A percentile compares a stretch with the other conserved stretches of the same genome.
phyloP scores from a whole-genome alignment of 2,329 filamentous ascomycete species.

The Colletotrichum sp. region DNA sequence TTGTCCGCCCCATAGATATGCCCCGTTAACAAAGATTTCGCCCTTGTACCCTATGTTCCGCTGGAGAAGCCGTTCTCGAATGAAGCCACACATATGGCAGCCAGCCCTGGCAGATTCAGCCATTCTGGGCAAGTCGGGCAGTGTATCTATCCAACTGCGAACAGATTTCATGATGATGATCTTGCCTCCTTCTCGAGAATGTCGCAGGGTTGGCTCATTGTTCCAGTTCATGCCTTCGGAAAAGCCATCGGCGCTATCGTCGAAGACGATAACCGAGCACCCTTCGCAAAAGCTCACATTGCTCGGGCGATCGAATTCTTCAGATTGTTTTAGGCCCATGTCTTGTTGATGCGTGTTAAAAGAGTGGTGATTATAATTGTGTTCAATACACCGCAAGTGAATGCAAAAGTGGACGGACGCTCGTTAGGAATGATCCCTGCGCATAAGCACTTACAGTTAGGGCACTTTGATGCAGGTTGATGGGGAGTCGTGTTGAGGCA shows the following conservation, averaged over 20 bases:
- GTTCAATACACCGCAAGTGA: neutral
- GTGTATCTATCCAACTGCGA: neutral
- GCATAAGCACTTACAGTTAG: too few species aligned
- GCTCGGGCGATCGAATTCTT: neutral
- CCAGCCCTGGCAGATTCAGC: neutral
- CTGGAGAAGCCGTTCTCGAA: neutral
- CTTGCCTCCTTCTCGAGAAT: neutral
- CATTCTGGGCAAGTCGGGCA: neutral
- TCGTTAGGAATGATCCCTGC: too few species aligned
- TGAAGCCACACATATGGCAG: neutral
- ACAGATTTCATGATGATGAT: neutral
- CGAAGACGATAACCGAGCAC: neutral
- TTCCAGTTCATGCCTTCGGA: neutral
- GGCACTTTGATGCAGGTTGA: neutral
- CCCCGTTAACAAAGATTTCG: neutral
- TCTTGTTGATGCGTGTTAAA: neutral
- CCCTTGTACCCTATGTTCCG: neutral
- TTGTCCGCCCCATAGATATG: neutral
- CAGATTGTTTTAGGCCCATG: neutral
- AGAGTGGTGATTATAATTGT: accelerated
- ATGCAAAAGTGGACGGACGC: neutral
- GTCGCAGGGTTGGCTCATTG: neutral
- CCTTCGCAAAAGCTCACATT: neutral
- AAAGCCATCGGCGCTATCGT: neutral
- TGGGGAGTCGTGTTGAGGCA: neutral